Conservation (phyloP, 2,329 filamentous ascomycete species). For the Alternaria panax region DNA sequence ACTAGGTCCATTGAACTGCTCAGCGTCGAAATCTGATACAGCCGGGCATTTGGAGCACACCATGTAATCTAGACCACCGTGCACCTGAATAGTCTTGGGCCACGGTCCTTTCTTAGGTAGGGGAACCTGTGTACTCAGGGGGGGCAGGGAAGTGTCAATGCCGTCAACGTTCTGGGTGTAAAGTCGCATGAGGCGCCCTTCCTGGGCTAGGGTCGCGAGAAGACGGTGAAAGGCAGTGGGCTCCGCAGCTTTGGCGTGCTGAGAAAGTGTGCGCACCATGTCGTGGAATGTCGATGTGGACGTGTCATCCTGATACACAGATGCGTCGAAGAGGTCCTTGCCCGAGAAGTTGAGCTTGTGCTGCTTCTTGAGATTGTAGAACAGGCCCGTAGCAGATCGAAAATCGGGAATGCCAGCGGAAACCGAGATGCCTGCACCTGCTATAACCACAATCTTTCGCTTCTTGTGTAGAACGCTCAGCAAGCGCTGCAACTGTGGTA, state of each 20-base stretch:
- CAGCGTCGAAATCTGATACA: constrained; percentile 76
- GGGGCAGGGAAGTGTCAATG: constrained; percentile 83
- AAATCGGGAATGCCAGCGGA: constrained; percentile 98
- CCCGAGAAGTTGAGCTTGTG: constrained; percentile 93
- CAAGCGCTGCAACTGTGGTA: constrained; percentile 71
- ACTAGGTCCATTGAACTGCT: constrained; percentile 82
- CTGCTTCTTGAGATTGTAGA: constrained; percentile 81
- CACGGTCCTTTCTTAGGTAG: constrained; percentile 86
- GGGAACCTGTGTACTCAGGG: constrained; percentile 81
- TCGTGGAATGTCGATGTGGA: constrained; percentile 92
- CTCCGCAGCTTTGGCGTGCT: constrained; percentile 76
- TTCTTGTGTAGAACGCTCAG: constrained; percentile 80
- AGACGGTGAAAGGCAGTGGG: constrained; percentile 94
- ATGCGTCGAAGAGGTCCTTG: constrained; percentile 95
- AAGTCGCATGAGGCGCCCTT: constrained; percentile 84
- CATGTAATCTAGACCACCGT: constrained; percentile 95
- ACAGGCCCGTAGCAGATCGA: constrained; percentile 87
- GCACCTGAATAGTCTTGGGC: constrained; percentile 91
- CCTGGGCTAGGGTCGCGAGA: constrained; percentile 85
- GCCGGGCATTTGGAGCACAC: constrained; percentile 91
- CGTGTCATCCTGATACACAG: constrained; percentile 90
- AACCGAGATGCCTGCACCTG: constrained; percentile 95
- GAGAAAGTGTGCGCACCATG: constrained; percentile 90
- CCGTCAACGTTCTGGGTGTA: constrained; percentile 98
- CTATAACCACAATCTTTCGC: constrained; percentile 96